Conservation (phyloP, 306 rosid genomes). For the Biancaea sappan region DNA sequence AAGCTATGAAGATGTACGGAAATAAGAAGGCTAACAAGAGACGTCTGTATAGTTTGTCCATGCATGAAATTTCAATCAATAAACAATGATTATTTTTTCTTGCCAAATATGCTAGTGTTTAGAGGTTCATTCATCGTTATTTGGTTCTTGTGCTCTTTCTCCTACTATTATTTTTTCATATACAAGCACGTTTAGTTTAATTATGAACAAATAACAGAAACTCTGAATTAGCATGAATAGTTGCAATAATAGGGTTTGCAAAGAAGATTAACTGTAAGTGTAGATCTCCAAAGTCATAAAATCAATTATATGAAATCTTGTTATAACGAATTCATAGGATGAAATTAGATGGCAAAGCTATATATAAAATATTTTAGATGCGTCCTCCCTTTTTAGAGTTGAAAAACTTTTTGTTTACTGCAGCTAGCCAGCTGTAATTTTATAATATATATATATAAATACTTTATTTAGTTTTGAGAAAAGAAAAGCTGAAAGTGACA, state of each 20-base stretch:
- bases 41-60: no score
- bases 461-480: background rate
- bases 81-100: no score
- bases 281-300: background rate
- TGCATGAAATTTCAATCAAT: no score
- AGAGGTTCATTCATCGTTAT: no score
- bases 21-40: no score
- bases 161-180: no score
- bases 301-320: background rate
- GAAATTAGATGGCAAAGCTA: background rate
- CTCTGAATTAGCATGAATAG: background rate
- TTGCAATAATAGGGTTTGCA: background rate
- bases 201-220: background rate
- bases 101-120: no score
- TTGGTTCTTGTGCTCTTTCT: no score
- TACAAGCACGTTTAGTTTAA: no score
- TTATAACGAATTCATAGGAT: background rate
- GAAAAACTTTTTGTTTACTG: background rate
- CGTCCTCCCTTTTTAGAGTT: constrained; percentile 11
- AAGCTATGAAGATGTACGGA: no score
- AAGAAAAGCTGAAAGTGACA: constrained; percentile 48
- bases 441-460: background rate
- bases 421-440: constrained; percentile 39
- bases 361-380: background rate
- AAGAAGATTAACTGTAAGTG: background rate